Base-by-base conservation (phyloP, 176 grass and related monocot genomes). In the Cenchrus fungigraminus region DNA sequence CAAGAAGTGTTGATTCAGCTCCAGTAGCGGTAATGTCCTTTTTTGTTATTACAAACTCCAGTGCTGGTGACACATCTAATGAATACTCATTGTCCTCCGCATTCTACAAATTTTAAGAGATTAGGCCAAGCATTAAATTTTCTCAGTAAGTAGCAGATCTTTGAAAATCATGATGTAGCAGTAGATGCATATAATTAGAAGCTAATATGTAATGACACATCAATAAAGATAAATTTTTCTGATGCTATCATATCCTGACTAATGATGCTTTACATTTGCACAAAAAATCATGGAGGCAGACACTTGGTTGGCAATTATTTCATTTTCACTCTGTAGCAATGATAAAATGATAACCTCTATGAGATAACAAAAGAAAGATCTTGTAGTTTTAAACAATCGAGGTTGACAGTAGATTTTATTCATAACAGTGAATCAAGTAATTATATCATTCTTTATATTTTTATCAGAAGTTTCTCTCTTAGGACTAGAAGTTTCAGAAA, bases 1-100 rank as follows among this genome's bases (percentile, higher is more conserved):
- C 40, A 4, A 93, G n/a, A 10, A 93, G 81, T 1, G 85, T 93
- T 0, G 78, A 22, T 6, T 14, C 17, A 60, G 88, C 82, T 43
- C 91, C 85, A 6, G 52, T 90, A 32, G 1, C 20, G 0, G 91
- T 90, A 19, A 93, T 85, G 79, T 93, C 88, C 3, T 90, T 79
- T 2, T 55, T 58, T 4, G 78, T 90, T 28, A 93, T 64, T 4
- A 93, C 68, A 58, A 90, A 93, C 58, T 90, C 85, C 7, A 90
- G 31, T n/a, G 82, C 59, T 55, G 88, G 82, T 15, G 32, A 57
- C 6, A 83, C 85, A 20, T 31, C 78, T 67, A n/a, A 55, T 11
- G 77, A 78, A 49, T 93, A 93, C 42, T 86, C 73, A 34, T 93
- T 86, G 31, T 88, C 88, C 53, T 93, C 85, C 6, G 85, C 91